A percentile compares a stretch with the other conserved stretches of the same genome.
Evolutionary conservation across 208 protist species (phyloP).

Genomic region (Naegleria lovaniensis): DNA sequence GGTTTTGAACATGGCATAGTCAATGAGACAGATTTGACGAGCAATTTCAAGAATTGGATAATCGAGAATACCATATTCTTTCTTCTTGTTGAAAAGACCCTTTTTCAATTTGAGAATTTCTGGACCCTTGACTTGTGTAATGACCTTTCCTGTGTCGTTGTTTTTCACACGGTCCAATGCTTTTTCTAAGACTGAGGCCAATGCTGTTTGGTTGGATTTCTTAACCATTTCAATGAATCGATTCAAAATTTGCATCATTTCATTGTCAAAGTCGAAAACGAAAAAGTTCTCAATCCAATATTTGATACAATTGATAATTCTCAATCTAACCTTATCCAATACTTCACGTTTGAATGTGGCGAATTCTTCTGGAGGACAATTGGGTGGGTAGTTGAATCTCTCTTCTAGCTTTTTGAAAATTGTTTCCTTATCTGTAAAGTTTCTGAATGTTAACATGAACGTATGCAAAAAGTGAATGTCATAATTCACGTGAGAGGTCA

Average conservation of each 20-base stretch:
- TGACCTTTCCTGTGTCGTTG: not conserved
- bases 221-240: not conserved
- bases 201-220: not conserved
- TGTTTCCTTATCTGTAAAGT: not conserved
- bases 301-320: conserved; percentile 13
- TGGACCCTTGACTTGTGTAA: not conserved
- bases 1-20: conserved; percentile 17
- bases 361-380: not conserved
- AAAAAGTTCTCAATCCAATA: conserved; percentile 32
- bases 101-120: not conserved
- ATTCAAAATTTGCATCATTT: not conserved
- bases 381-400: conserved; percentile 12
- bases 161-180: not conserved
- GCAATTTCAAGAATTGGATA: conserved; percentile 13
- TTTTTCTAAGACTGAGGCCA: not conserved
- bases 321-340: conserved; percentile 2
- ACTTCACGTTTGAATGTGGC: not conserved
- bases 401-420: not conserved
- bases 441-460: conserved; percentile 26
- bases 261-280: conserved; percentile 26
- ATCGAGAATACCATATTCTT: not conserved
- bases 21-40: conserved; percentile 18
- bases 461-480: conserved; percentile 23
- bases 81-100: not conserved
- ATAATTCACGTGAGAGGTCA: not conserved